Percentiles rank a stretch among this genome's conserved stretches.
Conservation (phyloP, 495 filamentous ascomycete species). For the Trichodelitschia bisporula region DNA sequence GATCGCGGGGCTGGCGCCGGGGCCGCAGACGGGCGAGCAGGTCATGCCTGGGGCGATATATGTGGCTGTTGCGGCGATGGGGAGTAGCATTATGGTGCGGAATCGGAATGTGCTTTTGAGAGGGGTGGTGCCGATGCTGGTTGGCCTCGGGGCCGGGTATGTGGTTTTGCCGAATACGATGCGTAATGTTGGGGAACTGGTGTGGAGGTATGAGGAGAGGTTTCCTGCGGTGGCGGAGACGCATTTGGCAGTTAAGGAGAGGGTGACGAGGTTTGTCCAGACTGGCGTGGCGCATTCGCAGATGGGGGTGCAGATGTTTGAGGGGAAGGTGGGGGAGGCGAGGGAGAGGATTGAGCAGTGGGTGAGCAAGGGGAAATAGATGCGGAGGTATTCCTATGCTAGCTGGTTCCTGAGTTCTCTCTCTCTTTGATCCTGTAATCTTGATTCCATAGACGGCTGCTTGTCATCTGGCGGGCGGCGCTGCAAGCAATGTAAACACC, state of each 20-base stretch:
- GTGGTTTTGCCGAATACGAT: slow-evolving; percentile 21
- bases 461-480: too few species aligned
- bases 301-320: slow-evolving; percentile 43
- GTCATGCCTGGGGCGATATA: slow-evolving; percentile 72
- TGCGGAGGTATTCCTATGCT: too few species aligned
- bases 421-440: too few species aligned
- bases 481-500: too few species aligned
- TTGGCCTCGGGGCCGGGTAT: slow-evolving; percentile 16
- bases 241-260: slow-evolving; percentile 40
- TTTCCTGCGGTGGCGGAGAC: slow-evolving; percentile 56
- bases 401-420: too few species aligned
- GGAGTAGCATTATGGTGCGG: slow-evolving; percentile 64
- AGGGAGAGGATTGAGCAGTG: slow-evolving; percentile 60
- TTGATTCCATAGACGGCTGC: too few species aligned
- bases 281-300: slow-evolving; percentile 47
- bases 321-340: slow-evolving; percentile 47
- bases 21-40: slow-evolving; percentile 55
- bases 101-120: slow-evolving; percentile 67
- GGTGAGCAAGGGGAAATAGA: slow-evolving; percentile 79
- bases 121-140: slow-evolving; percentile 27
- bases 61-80: slow-evolving; percentile 78
- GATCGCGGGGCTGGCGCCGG: slow-evolving; percentile 62
- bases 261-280: slow-evolving; percentile 39
- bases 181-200: slow-evolving; percentile 57
- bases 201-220: slow-evolving; percentile 75